Evolutionary conservation across 192 early-diverging fungal genomes (phyloP).

Genomic region (Coemansia sp.): DNA sequence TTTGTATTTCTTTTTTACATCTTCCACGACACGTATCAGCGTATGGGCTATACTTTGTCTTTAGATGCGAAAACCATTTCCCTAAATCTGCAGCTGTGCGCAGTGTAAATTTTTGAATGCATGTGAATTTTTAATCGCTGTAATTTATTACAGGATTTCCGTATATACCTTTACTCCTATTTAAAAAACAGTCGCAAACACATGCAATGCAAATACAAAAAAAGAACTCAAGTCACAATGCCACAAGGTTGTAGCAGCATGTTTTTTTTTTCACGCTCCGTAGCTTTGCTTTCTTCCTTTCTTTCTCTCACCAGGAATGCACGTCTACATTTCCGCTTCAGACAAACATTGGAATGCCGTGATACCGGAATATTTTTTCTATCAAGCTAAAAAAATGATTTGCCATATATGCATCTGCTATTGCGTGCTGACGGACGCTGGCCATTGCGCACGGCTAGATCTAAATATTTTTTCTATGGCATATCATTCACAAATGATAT

Average conservation of each 20-base stretch:
- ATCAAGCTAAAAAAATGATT: not conserved
- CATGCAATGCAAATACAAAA: not conserved
- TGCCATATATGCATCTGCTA: not conserved
- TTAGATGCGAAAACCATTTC: no score
- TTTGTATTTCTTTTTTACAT: not conserved
- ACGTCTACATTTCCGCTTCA: no score
- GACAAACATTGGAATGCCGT: no score
- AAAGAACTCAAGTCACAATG: not conserved
- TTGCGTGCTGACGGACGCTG: not conserved
- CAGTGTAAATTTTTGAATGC: not conserved
- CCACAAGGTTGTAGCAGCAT: not conserved
- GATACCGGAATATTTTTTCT: no score
- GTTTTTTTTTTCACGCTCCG: not conserved
- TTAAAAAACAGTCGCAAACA: no score
- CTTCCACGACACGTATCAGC: not conserved
- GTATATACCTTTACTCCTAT: no score
- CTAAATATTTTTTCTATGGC: not conserved
- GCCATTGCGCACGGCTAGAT: conserved; percentile 1
- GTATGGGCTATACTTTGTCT: no score
- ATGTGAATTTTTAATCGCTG: not conserved
- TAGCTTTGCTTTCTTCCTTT: not conserved
- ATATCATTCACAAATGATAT: not conserved
- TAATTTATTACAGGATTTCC: no score
- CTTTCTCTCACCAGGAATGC: no score
- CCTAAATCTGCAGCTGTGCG: not conserved